Conservation (phyloP, 2,329 filamentous ascomycete genomes). For the Diaporthe citri region DNA sequence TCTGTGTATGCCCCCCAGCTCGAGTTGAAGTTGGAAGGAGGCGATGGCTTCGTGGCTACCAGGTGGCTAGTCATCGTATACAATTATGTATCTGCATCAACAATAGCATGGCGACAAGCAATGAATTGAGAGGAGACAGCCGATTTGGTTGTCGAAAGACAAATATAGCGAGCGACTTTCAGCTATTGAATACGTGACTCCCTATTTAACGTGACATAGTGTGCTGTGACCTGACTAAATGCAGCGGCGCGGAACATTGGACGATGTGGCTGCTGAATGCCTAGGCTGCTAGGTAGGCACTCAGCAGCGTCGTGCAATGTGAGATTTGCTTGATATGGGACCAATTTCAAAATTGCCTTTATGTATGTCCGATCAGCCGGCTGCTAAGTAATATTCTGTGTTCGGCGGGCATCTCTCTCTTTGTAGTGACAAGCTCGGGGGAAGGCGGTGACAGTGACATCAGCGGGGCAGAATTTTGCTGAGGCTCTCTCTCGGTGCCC, state of each 20-base stretch:
- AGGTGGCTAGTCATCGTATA: slow-evolving; percentile 15
- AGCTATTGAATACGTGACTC: not conserved
- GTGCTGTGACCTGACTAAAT: not conserved
- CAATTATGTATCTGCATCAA: slow-evolving; percentile 29
- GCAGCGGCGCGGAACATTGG: not conserved
- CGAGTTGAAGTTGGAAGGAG: not conserved
- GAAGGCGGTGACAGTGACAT: slow-evolving; percentile 37
- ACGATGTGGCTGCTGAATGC: not conserved
- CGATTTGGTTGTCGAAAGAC: slow-evolving; percentile 21
- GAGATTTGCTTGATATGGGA: not conserved
- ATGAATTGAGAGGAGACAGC: slow-evolving; percentile 19
- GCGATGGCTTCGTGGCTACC: slow-evolving; percentile 1
- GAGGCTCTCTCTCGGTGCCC: not conserved
- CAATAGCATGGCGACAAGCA: slow-evolving; percentile 33
- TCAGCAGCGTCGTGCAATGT: not conserved
- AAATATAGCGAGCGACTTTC: not conserved
- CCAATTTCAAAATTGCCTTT: not conserved
- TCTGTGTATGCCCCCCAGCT: slow-evolving; percentile 1
- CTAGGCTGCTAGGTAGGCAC: not conserved
- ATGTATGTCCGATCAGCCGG: not conserved
- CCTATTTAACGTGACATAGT: not conserved
- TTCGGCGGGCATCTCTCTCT: too few relatives aligned
- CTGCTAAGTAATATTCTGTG: not conserved
- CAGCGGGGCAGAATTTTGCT: slow-evolving; percentile 34
- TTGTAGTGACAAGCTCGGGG: not conserved